Evolutionary conservation across 2,329 filamentous ascomycete species (phyloP).

Genomic region (Rhynchosporium agropyri): DNA sequence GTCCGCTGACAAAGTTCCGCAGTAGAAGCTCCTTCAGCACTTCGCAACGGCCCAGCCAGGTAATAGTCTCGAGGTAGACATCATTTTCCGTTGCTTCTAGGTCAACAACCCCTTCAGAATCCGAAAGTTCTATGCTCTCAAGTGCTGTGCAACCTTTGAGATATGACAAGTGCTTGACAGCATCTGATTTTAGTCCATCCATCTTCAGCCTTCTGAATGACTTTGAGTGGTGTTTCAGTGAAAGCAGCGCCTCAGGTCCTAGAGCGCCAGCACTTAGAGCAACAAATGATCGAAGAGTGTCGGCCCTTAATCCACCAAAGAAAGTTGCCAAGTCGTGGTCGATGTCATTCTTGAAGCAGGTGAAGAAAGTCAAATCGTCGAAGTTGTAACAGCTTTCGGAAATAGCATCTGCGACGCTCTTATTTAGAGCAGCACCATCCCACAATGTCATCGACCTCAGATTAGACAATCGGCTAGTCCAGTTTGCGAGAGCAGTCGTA

Average conservation of each 20-base stretch:
- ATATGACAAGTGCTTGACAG: conserved; percentile 51
- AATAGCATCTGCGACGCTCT: conserved; percentile 57
- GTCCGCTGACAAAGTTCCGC: conserved; percentile 53
- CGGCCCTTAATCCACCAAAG: conserved; percentile 55
- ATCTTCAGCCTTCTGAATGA: conserved; percentile 59
- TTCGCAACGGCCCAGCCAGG: conserved; percentile 58
- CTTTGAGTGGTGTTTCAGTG: conserved; percentile 54
- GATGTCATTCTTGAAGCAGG: conserved; percentile 37
- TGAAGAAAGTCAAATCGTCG: conserved; percentile 60
- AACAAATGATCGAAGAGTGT: conserved; percentile 61
- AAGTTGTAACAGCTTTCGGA: conserved; percentile 62
- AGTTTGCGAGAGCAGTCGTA: conserved; percentile 55
- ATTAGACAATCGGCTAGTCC: conserved; percentile 60
- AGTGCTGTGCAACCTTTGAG: conserved; percentile 53
- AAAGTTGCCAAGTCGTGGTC: conserved; percentile 63
- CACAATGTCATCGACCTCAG: conserved; percentile 62
- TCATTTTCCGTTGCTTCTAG: conserved; percentile 56
- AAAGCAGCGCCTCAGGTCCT: conserved; percentile 55
- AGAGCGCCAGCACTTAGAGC: conserved; percentile 59
- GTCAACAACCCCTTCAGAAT: conserved; percentile 47
- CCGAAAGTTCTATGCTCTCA: conserved; percentile 50
- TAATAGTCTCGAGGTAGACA: conserved; percentile 52
- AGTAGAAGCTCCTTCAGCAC: conserved; percentile 54
- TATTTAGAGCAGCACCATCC: conserved; percentile 61
- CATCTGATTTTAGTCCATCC: conserved; percentile 50